These are phyloP conservation scores for Pseudogymnoascus sp. DNA, from an alignment of 2,329 filamentous ascomycete species.

Conservation along the genomic window DNA sequence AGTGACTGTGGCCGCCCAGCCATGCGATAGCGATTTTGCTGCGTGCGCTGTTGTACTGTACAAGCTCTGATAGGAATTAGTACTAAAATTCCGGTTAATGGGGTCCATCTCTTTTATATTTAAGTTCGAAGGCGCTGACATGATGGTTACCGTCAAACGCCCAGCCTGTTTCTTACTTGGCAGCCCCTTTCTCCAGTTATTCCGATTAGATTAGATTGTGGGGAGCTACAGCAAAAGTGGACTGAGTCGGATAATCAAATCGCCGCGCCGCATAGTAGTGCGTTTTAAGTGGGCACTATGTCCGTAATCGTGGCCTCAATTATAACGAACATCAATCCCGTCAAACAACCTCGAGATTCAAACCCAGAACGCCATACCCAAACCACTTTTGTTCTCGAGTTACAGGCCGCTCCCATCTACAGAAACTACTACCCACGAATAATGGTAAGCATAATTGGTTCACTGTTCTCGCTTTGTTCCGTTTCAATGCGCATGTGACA, in stretches of 20 bases:
- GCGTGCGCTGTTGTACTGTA: no score
- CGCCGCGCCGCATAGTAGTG: constrained; percentile 1
- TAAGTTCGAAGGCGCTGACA: no score
- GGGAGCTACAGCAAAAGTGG: constrained; percentile 8
- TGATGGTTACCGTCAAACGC: neutral
- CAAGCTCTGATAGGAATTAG: no score
- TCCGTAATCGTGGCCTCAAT: constrained; percentile 11
- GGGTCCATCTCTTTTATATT: no score
- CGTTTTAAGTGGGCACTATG: constrained; percentile 9
- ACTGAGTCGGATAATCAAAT: neutral
- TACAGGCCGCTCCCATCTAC: neutral
- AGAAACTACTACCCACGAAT: neutral
- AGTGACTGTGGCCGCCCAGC: neutral
- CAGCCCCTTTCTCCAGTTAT: constrained; percentile 7
- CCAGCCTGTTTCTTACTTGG: neutral
- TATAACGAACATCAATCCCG: constrained; percentile 7
- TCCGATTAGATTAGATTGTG: constrained; percentile 8
- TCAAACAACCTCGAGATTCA: constrained; percentile 1
- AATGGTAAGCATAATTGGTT: constrained; percentile 5
- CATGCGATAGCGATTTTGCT: neutral
- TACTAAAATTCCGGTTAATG: no score
- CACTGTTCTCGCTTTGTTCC: neutral
- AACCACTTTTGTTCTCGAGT: constrained; percentile 1
- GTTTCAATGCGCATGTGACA: neutral
- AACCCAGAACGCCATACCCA: constrained; percentile 5